A percentile compares a stretch with the other conserved stretches of the same genome.
Conservation (phyloP, 2,329 filamentous ascomycete species). For the Didymellaceae sp. region DNA sequence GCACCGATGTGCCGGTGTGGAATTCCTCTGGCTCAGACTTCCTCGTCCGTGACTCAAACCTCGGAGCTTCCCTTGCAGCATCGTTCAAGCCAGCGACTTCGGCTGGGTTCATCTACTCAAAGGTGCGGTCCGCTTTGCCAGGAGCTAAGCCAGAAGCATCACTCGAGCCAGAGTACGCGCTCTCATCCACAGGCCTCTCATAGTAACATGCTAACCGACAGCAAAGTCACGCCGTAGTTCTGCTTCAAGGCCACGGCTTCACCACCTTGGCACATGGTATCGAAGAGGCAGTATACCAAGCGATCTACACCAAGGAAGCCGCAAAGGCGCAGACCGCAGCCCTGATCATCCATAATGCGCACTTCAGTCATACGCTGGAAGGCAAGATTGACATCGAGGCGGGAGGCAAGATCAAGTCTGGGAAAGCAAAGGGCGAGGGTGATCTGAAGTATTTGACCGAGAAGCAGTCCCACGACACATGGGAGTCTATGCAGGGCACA, state of each 20-base stretch:
- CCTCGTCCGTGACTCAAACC: conserved; percentile 40
- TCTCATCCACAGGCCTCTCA: neutral
- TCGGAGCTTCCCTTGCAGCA: conserved; percentile 46
- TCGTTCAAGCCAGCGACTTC: conserved; percentile 48
- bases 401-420: conserved; percentile 51
- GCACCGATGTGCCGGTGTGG: conserved; percentile 46
- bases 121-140: conserved; percentile 46
- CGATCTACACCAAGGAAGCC: conserved; percentile 51
- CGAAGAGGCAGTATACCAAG: conserved; percentile 55
- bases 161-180: conserved; percentile 35
- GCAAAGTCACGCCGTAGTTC: conserved; percentile 38
- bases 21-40: conserved; percentile 43
- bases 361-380: conserved; percentile 47
- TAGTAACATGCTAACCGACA: neutral
- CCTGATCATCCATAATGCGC: conserved; percentile 41
- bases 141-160: conserved; percentile 40
- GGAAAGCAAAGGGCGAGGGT: conserved; percentile 50
- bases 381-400: conserved; percentile 49
- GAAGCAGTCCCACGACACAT: conserved; percentile 51
- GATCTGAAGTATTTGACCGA: conserved; percentile 52
- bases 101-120: conserved; percentile 47
- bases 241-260: conserved; percentile 56
- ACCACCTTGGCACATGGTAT: conserved; percentile 51
- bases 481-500: conserved; percentile 44
- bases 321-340: conserved; percentile 52